Conservation (phyloP, 495 filamentous ascomycete genomes). For the Neurospora intermedia region DNA sequence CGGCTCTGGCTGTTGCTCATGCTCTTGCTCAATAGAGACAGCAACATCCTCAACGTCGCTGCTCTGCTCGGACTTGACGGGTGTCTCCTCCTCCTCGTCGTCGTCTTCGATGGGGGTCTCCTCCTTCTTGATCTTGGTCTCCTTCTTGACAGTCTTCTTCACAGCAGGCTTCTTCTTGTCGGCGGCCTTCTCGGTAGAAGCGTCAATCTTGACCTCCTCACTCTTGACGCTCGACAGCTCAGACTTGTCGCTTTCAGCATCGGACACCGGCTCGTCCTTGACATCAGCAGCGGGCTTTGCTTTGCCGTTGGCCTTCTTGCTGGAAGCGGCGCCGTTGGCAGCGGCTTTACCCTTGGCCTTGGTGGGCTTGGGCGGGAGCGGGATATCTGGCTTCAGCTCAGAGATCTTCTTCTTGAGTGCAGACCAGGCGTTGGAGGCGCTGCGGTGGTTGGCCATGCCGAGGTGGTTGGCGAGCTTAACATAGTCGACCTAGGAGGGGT, state of each 20-base stretch:
- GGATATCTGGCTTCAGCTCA: neutral
- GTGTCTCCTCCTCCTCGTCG: neutral
- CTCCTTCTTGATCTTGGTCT: neutral
- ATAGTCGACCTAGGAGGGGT: slow-evolving; percentile 1
- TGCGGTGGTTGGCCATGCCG: slow-evolving; percentile 8
- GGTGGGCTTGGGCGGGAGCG: neutral
- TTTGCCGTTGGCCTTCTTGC: neutral
- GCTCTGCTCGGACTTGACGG: neutral
- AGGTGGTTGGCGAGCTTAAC: neutral
- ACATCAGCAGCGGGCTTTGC: neutral
- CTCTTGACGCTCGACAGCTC: neutral
- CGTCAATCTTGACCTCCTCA: neutral
- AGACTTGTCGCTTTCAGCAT: neutral
- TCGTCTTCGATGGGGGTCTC: neutral
- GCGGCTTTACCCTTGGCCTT: neutral
- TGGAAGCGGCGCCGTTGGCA: neutral
- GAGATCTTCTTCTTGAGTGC: slow-evolving; percentile 2
- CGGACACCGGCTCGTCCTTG: neutral
- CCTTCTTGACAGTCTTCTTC: neutral
- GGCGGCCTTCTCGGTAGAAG: neutral
- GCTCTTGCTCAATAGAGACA: neutral
- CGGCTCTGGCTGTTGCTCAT: neutral
- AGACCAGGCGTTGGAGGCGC: slow-evolving; percentile 7
- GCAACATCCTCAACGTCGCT: neutral
- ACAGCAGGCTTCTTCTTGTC: neutral